Evolutionary conservation across 1,284 basidiomycete species (phyloP).

Genomic region (Rugosomyces carneus): DNA sequence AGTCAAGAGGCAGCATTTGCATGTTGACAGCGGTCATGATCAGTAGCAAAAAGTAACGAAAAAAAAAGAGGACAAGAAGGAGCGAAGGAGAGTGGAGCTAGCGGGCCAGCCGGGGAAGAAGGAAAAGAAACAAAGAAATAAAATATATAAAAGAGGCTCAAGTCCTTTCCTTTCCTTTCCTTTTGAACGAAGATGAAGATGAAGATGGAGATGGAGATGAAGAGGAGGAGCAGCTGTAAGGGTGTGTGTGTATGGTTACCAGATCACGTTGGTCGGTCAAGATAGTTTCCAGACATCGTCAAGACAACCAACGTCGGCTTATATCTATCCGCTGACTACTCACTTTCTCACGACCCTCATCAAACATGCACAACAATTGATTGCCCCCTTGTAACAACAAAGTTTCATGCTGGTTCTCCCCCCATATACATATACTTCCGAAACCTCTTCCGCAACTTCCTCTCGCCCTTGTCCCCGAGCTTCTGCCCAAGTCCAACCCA

Average conservation of each 20-base stretch:
- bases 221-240: too few relatives aligned
- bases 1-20: conserved; percentile 70
- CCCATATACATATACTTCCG: conserved; percentile 68
- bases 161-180: too few relatives aligned
- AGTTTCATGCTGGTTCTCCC: conserved; percentile 25
- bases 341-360: conserved; percentile 17
- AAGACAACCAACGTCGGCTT: conserved; percentile 48
- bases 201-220: conserved; percentile 16
- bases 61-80: conserved; percentile 20
- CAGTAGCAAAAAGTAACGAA: not conserved
- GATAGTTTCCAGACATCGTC: conserved; percentile 52
- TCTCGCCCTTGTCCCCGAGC: conserved; percentile 48
- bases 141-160: too few relatives aligned
- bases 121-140: conserved; percentile 12
- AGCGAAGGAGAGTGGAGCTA: too few relatives aligned
- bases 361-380: too few relatives aligned
- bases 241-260: too few relatives aligned
- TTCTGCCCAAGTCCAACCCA: conserved; percentile 70
- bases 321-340: conserved; percentile 9
- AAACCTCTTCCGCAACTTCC: conserved; percentile 63
- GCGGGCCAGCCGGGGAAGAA: conserved; percentile 23
- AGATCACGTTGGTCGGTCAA: conserved; percentile 22
- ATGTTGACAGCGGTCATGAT: conserved; percentile 67
- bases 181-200: conserved; percentile 17
- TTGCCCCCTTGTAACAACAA: conserved; percentile 9